phyloP scores from a whole-genome alignment of 768 basidiomycete species.

The Suillus brevipes region DNA sequence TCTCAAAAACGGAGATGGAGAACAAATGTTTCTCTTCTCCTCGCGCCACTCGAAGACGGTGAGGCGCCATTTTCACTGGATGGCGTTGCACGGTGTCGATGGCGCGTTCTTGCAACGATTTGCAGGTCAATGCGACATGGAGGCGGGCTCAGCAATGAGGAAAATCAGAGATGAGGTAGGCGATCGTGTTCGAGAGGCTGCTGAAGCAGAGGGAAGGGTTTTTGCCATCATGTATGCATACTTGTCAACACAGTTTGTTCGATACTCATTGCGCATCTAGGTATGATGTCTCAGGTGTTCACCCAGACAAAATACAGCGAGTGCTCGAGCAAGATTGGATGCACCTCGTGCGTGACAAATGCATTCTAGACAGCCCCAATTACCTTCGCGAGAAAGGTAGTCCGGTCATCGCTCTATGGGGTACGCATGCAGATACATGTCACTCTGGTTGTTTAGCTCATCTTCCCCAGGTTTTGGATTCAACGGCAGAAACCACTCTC shows the following conservation, averaged over 20 bases:
- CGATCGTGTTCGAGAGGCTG: conserved; percentile 69
- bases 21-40: conserved; percentile 73
- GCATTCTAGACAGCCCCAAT: conserved; percentile 66
- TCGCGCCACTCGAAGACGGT: conserved; percentile 77
- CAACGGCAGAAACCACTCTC: conserved; percentile 58
- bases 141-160: conserved; percentile 56
- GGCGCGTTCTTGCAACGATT: conserved; percentile 84
- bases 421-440: conserved; percentile 28
- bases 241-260: conserved; percentile 4
- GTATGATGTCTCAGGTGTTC: conserved; percentile 84
- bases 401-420: conserved; percentile 77
- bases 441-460: conserved; percentile 1
- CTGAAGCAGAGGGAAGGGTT: conserved; percentile 77
- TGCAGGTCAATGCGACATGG: conserved; percentile 60
- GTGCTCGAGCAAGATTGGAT: conserved; percentile 73
- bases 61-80: conserved; percentile 60
- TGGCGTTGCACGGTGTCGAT: conserved; percentile 79
- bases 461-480: conserved; percentile 63
- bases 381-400: conserved; percentile 71
- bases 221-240: conserved; percentile 78
- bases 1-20: conserved; percentile 53
- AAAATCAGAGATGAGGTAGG: conserved; percentile 73
- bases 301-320: conserved; percentile 63
- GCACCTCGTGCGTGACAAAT: conserved; percentile 63
- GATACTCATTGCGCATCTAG: conserved; percentile 35